These are phyloP conservation scores for Neofusicoccum ribis DNA, from an alignment of 2,329 filamentous ascomycete genomes.

Conservation along the genomic window DNA sequence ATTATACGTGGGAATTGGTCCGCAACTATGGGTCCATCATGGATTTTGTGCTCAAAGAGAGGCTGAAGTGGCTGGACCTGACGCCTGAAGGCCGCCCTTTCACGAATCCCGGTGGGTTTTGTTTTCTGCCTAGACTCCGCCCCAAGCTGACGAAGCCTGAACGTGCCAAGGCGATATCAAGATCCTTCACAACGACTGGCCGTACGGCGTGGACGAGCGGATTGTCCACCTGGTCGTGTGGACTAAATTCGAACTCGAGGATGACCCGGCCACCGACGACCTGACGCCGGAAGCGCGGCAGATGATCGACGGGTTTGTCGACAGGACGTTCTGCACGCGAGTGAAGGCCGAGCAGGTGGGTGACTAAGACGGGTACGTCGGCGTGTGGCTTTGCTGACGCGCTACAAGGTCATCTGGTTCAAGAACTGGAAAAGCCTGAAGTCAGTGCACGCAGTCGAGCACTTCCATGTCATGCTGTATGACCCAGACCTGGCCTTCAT, in stretches of 20 bases:
- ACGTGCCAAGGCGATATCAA: slow-evolving; percentile 59
- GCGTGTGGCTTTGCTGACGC: slow-evolving; percentile 15
- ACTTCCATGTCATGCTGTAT: slow-evolving; percentile 92
- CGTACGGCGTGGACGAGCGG: slow-evolving; percentile 76
- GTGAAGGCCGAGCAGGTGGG: slow-evolving; percentile 50
- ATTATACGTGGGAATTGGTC: slow-evolving; percentile 65
- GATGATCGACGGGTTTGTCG: slow-evolving; percentile 71
- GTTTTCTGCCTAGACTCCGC: slow-evolving; percentile 11
- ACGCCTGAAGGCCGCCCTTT: slow-evolving; percentile 45
- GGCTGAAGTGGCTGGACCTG: slow-evolving; percentile 66
- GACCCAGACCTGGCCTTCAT: slow-evolving; percentile 72
- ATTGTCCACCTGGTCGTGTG: slow-evolving; percentile 89
- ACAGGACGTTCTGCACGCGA: slow-evolving; percentile 61
- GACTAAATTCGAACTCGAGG: slow-evolving; percentile 82
- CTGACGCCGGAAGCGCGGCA: slow-evolving; percentile 63
- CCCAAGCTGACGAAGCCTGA: slow-evolving; percentile 10
- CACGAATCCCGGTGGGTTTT: slow-evolving; percentile 39
- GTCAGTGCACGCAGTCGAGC: slow-evolving; percentile 82
- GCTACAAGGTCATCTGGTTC: slow-evolving; percentile 74
- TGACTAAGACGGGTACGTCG: neutral
- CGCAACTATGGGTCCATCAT: slow-evolving; percentile 73
- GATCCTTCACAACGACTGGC: slow-evolving; percentile 89
- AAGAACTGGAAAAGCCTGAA: slow-evolving; percentile 88
- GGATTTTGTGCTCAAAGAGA: slow-evolving; percentile 70
- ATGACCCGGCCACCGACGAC: slow-evolving; percentile 66